These are phyloP conservation scores for Craterostigma plantagineum DNA, from an alignment of 257 asterid genomes.

Conservation along the genomic window DNA sequence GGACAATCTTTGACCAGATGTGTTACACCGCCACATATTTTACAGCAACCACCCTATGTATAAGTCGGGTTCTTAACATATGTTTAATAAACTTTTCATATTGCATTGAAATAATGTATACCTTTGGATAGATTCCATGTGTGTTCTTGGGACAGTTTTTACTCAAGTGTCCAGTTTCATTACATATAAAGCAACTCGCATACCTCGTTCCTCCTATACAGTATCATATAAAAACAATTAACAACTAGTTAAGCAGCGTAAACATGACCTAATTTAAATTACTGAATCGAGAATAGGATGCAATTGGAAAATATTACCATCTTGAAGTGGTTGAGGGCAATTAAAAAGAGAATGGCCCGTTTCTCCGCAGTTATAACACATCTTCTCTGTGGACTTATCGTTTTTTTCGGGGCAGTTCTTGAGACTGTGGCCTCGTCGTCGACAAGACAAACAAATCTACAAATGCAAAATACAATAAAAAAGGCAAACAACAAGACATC, in stretches of 20 bases:
- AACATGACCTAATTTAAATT: background rate
- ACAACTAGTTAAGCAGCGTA: background rate
- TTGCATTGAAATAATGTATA: constrained; percentile 9
- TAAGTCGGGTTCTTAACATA: no score
- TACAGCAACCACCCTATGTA: constrained; percentile 81
- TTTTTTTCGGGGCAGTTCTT: constrained; percentile 60
- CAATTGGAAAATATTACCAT: constrained; percentile 24
- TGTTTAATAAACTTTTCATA: background rate
- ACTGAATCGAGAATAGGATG: background rate
- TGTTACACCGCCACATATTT: constrained; percentile 80
- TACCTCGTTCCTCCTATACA: constrained; percentile 80
- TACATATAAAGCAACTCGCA: constrained; percentile 88
- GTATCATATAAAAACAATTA: constrained; percentile 1
- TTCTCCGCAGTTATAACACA: constrained; percentile 87
- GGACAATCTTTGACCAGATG: constrained; percentile 90
- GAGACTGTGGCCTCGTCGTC: constrained; percentile 74
- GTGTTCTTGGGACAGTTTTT: constrained; percentile 71
- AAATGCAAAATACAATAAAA: constrained; percentile 11
- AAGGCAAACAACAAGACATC: constrained; percentile 2
- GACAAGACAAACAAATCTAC: constrained; percentile 76
- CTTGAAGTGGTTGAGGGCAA: constrained; percentile 68
- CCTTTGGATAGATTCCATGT: constrained; percentile 89
- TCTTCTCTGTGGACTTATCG: constrained; percentile 28
- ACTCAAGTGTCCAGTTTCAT: constrained; percentile 84
- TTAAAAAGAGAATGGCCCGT: constrained; percentile 58